Percentiles rank a stretch among this genome's conserved stretches.
Conservation (phyloP, 1,284 basidiomycete genomes). For the Ceratobasidium papillatum region DNA sequence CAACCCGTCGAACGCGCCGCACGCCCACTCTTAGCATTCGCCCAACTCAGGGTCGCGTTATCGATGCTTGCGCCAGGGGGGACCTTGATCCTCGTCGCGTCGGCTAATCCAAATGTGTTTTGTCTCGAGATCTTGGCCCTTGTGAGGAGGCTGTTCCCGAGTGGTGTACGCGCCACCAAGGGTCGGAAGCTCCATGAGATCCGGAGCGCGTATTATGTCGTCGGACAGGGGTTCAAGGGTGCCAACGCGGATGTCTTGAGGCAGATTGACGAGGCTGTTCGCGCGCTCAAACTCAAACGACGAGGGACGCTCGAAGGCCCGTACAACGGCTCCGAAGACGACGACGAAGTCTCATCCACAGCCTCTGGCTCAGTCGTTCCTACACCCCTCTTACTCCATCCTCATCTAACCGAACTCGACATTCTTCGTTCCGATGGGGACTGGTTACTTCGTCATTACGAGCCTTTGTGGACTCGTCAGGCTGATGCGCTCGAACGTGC, state of each 20-base stretch:
- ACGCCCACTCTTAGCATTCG: slow-evolving; percentile 11
- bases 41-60: slow-evolving; percentile 19
- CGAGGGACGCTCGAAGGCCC: slow-evolving; percentile 6
- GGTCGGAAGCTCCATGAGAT: slow-evolving; percentile 30
- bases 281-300: slow-evolving; percentile 32
- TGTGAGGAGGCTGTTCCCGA: slow-evolving; percentile 1
- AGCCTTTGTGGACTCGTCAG: slow-evolving; percentile 26
- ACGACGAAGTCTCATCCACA: slow-evolving; percentile 9
- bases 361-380: not conserved
- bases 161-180: slow-evolving; percentile 22
- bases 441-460: slow-evolving; percentile 18
- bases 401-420: slow-evolving; percentile 20
- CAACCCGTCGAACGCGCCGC: slow-evolving; percentile 32
- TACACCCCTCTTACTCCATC: slow-evolving; percentile 10
- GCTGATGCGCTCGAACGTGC: slow-evolving; percentile 31
- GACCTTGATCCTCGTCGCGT: slow-evolving; percentile 27
- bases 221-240: slow-evolving; percentile 27
- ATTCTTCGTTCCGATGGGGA: slow-evolving; percentile 20
- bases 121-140: slow-evolving; percentile 27
- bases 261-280: slow-evolving; percentile 27
- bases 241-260: slow-evolving; percentile 9
- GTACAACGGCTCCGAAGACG: slow-evolving; percentile 8
- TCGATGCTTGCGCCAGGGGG: slow-evolving; percentile 30
- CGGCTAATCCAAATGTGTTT: slow-evolving; percentile 31
- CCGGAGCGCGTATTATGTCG: slow-evolving; percentile 31